Percentiles rank a stretch among this genome's conserved stretches.
Conservation (phyloP, 768 basidiomycete species). For the Infundibulicybe gibba region DNA sequence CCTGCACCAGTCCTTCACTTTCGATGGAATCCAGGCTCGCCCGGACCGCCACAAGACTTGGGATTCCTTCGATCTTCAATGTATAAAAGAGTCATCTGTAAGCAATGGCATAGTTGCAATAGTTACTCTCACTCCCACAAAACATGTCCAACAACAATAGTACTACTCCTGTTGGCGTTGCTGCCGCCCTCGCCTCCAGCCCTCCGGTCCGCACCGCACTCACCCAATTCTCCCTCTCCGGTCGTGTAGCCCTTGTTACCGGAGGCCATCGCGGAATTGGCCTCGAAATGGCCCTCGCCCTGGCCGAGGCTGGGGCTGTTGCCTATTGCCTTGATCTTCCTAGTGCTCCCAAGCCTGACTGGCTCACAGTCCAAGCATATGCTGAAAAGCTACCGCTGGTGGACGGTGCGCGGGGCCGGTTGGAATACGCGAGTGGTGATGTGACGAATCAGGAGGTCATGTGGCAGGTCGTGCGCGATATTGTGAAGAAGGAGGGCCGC, state of each 20-base stretch:
- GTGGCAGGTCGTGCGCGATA: conserved; percentile 45
- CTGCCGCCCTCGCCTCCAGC: conserved; percentile 15
- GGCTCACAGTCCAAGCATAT: conserved; percentile 42
- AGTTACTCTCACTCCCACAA: no score
- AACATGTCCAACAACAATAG: no score
- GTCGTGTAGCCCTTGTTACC: conserved; percentile 48
- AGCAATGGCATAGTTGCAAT: no score
- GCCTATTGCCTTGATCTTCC: conserved; percentile 66
- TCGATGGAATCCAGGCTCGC: no score
- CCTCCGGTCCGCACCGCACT: conserved; percentile 9
- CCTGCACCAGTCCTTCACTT: no score
- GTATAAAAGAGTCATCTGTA: no score
- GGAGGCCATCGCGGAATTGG: conserved; percentile 61
- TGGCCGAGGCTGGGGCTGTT: conserved; percentile 21
- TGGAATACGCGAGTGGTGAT: conserved; percentile 51
- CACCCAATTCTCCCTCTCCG: conserved; percentile 37
- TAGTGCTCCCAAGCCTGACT: conserved; percentile 41
- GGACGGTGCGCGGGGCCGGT: conserved; percentile 19
- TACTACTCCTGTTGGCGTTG: conserved; percentile 10
- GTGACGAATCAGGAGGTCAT: conserved; percentile 50
- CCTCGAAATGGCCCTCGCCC: conserved; percentile 30
- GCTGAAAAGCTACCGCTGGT: conserved; percentile 26
- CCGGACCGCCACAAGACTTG: conserved; percentile 1
- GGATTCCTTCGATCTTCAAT: no score
- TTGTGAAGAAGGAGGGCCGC: conserved; percentile 55